These are phyloP conservation scores for Polyporus arcularius DNA, from an alignment of 768 basidiomycete genomes.

Conservation along the genomic window DNA sequence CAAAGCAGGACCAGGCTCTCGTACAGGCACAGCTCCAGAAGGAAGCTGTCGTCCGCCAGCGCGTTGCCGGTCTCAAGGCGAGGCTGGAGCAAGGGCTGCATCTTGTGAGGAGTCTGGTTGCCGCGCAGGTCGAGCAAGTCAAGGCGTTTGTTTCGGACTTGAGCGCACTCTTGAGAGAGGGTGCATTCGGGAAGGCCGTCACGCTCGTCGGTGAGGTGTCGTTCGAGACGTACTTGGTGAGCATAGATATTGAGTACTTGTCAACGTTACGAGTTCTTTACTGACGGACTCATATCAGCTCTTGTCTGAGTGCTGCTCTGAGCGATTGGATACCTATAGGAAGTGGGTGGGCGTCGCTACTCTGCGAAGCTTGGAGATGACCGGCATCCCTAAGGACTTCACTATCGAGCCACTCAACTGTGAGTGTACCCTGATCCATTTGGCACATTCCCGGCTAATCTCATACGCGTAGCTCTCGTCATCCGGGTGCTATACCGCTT, in stretches of 20 bases:
- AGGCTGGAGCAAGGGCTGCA: constrained; percentile 66
- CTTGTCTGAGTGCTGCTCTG: constrained; percentile 71
- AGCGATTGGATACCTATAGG: constrained; percentile 66
- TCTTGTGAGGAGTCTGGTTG: constrained; percentile 65
- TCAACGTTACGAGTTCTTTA: background rate
- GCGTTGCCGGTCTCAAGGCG: constrained; percentile 55
- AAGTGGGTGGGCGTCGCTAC: constrained; percentile 84
- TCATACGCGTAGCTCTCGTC: constrained; percentile 57
- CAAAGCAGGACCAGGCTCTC: constrained; percentile 84
- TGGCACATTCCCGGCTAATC: background rate
- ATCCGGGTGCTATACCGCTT: constrained; percentile 85
- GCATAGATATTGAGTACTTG: constrained; percentile 28
- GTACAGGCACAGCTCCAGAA: constrained; percentile 82
- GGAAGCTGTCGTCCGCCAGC: constrained; percentile 67
- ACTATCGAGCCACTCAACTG: constrained; percentile 69
- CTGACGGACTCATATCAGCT: constrained; percentile 40
- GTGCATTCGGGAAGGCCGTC: constrained; percentile 60
- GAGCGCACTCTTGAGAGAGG: constrained; percentile 61
- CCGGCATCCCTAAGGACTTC: constrained; percentile 70
- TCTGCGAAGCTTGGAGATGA: constrained; percentile 67
- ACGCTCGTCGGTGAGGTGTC: constrained; percentile 62
- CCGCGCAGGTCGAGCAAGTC: constrained; percentile 51
- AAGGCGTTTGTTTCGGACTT: constrained; percentile 57
- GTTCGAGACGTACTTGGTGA: constrained; percentile 79
- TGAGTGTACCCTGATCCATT: constrained; percentile 32